Percentiles rank a stretch among this genome's conserved stretches.
Conservation (phyloP, 345 rosid species). For the Eucalyptus urophylla region DNA sequence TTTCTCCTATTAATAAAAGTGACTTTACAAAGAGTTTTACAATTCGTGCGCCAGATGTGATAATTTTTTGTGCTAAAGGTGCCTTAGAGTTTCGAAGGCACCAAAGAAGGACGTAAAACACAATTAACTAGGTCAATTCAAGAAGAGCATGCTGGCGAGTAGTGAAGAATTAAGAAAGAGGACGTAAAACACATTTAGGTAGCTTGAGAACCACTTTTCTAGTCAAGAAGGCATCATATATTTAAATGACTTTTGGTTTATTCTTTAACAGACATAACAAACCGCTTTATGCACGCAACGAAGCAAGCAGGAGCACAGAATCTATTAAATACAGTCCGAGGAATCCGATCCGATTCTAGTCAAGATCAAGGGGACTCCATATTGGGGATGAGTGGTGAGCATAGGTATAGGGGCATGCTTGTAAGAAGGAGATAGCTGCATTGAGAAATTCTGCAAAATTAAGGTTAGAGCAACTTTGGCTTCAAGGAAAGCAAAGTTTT, state of each 20-base stretch:
- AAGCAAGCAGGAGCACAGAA: not conserved
- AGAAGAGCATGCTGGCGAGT: not conserved
- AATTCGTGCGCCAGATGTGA: too few relatives aligned
- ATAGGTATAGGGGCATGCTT: not conserved
- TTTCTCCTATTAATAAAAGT: not conserved
- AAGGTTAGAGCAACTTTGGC: not conserved
- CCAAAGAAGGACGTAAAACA: not conserved
- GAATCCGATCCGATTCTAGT: not conserved
- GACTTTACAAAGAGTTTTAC: not conserved
- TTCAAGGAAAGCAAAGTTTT: not conserved
- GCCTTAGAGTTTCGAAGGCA: not conserved
- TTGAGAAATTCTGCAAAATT: not conserved
- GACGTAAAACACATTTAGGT: not conserved
- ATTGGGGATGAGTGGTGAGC: not conserved
- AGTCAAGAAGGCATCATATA: not conserved
- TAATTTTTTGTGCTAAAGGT: not conserved
- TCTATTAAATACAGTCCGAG: not conserved
- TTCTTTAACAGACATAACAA: not conserved
- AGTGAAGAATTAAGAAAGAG: not conserved
- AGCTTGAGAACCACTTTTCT: not conserved
- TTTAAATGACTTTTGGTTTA: not conserved
- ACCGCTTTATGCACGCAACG: rapidly evolving
- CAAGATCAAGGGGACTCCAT: not conserved
- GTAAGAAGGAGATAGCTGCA: not conserved
- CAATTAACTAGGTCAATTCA: not conserved